phyloP scores from a whole-genome alignment of 257 asterid species.

The Nicotiana obtusifolia region DNA sequence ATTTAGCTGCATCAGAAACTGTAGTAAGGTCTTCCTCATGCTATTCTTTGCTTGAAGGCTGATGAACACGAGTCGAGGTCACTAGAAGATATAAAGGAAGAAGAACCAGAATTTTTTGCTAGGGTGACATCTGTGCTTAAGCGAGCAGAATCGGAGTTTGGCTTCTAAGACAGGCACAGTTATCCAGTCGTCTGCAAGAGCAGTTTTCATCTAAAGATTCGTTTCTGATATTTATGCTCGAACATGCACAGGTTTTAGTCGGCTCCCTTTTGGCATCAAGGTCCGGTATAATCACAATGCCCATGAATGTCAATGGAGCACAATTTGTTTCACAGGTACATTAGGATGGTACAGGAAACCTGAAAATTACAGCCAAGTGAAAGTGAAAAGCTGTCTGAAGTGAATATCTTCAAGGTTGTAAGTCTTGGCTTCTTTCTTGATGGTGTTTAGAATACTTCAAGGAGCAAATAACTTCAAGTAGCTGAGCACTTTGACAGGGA shows the following conservation, averaged over 20 bases:
- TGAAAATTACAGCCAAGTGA: not conserved
- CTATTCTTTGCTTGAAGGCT: constrained; percentile 42
- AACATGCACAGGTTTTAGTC: not conserved
- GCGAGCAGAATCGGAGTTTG: constrained; percentile 71
- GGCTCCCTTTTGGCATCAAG: not conserved
- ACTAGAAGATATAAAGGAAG: constrained; percentile 57
- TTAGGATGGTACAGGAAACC: not conserved
- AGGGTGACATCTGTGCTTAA: constrained; percentile 73
- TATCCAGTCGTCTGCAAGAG: not conserved
- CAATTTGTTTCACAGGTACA: not conserved
- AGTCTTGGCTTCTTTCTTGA: not conserved
- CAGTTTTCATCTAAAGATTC: not conserved
- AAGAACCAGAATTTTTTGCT: constrained; percentile 62
- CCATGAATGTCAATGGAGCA: not conserved
- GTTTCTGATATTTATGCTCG: not conserved
- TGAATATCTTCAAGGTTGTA: not conserved
- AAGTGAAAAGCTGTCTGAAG: not conserved
- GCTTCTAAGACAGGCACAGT: constrained; percentile 18
- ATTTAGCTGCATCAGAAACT: not conserved
- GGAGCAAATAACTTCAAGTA: not conserved
- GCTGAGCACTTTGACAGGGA: constrained; percentile 4
- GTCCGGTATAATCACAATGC: not conserved
- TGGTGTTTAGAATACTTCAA: not conserved
- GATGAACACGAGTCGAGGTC: constrained; percentile 87
- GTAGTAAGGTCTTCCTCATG: not conserved